Evolutionary conservation across 106 monocot species (phyloP), one percentile per base, ranked within the genome.

Genomic region (Dioscorea zingiberensis): DNA sequence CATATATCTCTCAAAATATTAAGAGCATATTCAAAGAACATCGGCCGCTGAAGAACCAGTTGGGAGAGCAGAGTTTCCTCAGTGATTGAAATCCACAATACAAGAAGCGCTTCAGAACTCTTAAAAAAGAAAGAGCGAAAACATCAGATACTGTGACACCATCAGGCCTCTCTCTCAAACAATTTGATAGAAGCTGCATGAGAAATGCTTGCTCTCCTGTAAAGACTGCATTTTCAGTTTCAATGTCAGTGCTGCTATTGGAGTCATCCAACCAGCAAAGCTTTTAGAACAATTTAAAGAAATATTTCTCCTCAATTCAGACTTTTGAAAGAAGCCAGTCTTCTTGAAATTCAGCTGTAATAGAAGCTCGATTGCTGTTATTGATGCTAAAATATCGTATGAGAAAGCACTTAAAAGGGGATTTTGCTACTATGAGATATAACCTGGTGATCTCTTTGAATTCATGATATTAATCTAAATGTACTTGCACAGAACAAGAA

Each of bases 311-410:
- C 69, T 95, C 85, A 9, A 95, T 81, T 62, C 95, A 91, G 24
- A 78, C 27, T 74, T 83, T 85, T 27, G 82, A 74, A 28, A 91
- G 66, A 24, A 95, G 78, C 76, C 88, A 91, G 27, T 87, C 87
- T 65, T 91, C 91, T 55, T 68, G 29, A 72, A 74, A 81, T 0
- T 74, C 95, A 71, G 15, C 94, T 94, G 77, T 18, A 73, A 25
- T 27, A 27, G 16, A 73, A 49, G 45, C 13, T 21, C 67, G 56
- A 25, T 19, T 23, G 12, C n/a, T 8, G 6, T 27, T 13, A 10
- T 22, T 19, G 25, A 69, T 17, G 1, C 1, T 32, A 25, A 21
- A 47, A 51, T 51, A 4, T 16, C 15, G 4, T 18, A 16, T 51
- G 51, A 51, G 0, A 38, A 19, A 51, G 51, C 51, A 51, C 19